Conservation (phyloP, 2,329 filamentous ascomycete genomes). For the Allantophomopsis cytisporea region DNA sequence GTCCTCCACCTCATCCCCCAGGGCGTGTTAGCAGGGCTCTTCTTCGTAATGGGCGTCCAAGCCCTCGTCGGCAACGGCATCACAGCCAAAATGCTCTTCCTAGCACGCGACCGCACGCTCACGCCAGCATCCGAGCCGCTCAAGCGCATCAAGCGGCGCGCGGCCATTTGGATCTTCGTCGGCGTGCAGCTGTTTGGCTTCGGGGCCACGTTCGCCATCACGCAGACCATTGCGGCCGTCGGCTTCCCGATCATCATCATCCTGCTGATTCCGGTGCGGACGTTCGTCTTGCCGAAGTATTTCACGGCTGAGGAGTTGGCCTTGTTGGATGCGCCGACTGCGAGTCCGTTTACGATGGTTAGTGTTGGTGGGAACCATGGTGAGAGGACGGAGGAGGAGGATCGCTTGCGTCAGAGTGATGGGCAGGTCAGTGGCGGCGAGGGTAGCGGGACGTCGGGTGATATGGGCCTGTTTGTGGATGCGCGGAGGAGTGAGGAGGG, state of each 20-base stretch:
- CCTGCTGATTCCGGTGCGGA: slow-evolving; percentile 51
- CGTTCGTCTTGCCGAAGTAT: slow-evolving; percentile 46
- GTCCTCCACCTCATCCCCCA: slow-evolving; percentile 70
- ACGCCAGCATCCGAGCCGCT: slow-evolving; percentile 47
- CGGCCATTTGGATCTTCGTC: slow-evolving; percentile 60
- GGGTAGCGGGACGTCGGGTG: neutral
- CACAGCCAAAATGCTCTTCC: slow-evolving; percentile 59
- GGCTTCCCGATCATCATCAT: slow-evolving; percentile 69
- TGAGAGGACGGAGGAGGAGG: slow-evolving; percentile 13
- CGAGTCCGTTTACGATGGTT: slow-evolving; percentile 64
- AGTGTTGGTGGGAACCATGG: slow-evolving; percentile 54
- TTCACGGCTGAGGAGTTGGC: slow-evolving; percentile 47
- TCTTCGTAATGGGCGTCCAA: slow-evolving; percentile 77
- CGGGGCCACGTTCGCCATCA: slow-evolving; percentile 69
- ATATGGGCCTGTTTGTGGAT: slow-evolving; percentile 1
- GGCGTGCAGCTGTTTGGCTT: slow-evolving; percentile 55
- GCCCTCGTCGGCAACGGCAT: slow-evolving; percentile 67
- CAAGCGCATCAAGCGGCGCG: slow-evolving; percentile 41
- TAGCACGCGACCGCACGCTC: slow-evolving; percentile 49
- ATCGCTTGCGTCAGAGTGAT: slow-evolving; percentile 5
- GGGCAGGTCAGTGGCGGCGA: slow-evolving; percentile 5
- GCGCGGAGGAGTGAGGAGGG: slow-evolving; percentile 9
- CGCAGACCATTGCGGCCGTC: slow-evolving; percentile 70
- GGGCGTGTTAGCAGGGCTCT: slow-evolving; percentile 66
- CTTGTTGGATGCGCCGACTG: slow-evolving; percentile 58